Evolutionary conservation across 768 basidiomycete genomes (phyloP).

Genomic region (Leucocoprinus leucothites): DNA sequence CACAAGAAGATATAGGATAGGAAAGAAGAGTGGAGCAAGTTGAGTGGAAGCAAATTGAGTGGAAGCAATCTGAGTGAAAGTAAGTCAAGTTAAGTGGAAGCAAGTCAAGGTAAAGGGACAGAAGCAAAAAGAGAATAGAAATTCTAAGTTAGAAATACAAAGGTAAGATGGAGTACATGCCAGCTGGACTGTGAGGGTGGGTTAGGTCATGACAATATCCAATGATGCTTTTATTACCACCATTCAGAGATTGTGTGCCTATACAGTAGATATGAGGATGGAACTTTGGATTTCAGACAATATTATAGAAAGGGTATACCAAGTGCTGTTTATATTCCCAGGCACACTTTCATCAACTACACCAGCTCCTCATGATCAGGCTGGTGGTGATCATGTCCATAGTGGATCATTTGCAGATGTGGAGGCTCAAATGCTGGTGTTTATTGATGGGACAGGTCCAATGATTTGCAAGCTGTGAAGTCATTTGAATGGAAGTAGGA

Average conservation of each 20-base stretch:
- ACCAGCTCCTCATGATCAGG: background rate
- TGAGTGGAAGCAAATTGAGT: too few relatives aligned
- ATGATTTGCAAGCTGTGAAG: slow-evolving; percentile 39
- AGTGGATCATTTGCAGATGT: slow-evolving; percentile 31
- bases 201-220: too few relatives aligned
- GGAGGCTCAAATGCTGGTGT: slow-evolving; percentile 49
- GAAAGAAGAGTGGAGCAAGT: too few relatives aligned
- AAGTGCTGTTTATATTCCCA: slow-evolving; percentile 59
- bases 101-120: too few relatives aligned
- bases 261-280: slow-evolving; percentile 76
- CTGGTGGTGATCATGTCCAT: slow-evolving; percentile 12
- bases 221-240: slow-evolving; percentile 44
- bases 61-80: too few relatives aligned
- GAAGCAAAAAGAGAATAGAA: too few relatives aligned
- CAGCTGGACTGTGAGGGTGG: too few relatives aligned
- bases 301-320: slow-evolving; percentile 62
- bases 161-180: too few relatives aligned
- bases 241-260: slow-evolving; percentile 64
- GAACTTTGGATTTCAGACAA: slow-evolving; percentile 73
- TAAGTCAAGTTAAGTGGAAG: too few relatives aligned
- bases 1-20: too few relatives aligned
- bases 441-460: slow-evolving; percentile 53
- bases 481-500: slow-evolving; percentile 59
- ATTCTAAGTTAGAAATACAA: too few relatives aligned
- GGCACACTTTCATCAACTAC: too few relatives aligned